Evolutionary conservation across 805 yeast genomes (phyloP).

Genomic region (Tetrapisispora iriomotensis): DNA sequence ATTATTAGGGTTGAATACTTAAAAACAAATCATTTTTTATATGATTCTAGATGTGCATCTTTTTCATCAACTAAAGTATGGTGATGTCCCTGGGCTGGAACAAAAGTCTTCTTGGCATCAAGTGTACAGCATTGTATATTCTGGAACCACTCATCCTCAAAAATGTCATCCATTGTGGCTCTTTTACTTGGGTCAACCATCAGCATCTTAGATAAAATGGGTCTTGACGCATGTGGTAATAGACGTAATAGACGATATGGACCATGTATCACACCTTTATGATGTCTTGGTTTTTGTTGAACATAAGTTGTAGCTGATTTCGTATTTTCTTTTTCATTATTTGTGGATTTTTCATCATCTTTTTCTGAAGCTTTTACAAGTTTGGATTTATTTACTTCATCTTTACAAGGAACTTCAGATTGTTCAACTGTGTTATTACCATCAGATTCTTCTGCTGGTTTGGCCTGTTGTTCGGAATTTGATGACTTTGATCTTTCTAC

Average conservation of each 20-base stretch:
- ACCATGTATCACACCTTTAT: slow-evolving; percentile 58
- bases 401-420: too few species aligned
- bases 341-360: neutral
- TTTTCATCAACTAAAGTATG: slow-evolving; percentile 43
- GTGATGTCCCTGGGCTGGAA: slow-evolving; percentile 39
- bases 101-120: slow-evolving; percentile 31
- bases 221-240: slow-evolving; percentile 76
- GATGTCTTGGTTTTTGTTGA: slow-evolving; percentile 16
- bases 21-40: slow-evolving; percentile 23
- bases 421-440: neutral
- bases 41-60: slow-evolving; percentile 37
- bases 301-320: slow-evolving; percentile 6
- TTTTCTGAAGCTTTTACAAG: slow-evolving; percentile 1
- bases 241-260: slow-evolving; percentile 75
- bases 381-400: too few species aligned
- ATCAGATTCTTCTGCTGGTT: neutral
- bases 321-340: slow-evolving; percentile 1
- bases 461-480: slow-evolving; percentile 1
- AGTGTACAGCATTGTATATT: slow-evolving; percentile 54
- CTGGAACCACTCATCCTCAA: slow-evolving; percentile 61
- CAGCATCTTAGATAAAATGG: slow-evolving; percentile 58
- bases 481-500: too few species aligned
- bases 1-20: too few species aligned
- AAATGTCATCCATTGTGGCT: slow-evolving; percentile 57
- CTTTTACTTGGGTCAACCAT: slow-evolving; percentile 50